These are phyloP conservation scores for Suillus subaureus DNA, from an alignment of 768 basidiomycete genomes.

Conservation along the genomic window DNA sequence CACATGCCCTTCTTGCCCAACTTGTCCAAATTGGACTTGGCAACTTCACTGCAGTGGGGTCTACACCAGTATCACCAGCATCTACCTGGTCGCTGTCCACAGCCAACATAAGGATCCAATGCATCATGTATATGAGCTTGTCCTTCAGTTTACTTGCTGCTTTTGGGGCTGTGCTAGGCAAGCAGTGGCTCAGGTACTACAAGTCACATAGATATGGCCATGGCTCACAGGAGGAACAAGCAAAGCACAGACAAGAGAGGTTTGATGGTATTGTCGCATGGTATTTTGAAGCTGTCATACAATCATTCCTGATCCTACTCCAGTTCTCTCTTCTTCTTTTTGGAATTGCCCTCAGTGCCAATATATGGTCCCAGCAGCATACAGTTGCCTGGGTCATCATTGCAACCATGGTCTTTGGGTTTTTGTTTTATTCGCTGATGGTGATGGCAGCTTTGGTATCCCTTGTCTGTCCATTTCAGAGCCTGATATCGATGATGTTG, in stretches of 20 bases:
- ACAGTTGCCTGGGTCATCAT: constrained; percentile 1
- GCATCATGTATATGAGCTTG: constrained; percentile 15
- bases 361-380: background rate
- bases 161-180: constrained; percentile 17
- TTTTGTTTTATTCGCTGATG: constrained; percentile 8
- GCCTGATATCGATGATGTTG: background rate
- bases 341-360: constrained; percentile 13
- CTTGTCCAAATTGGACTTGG: constrained; percentile 11
- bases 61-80: background rate
- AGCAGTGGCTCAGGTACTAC: constrained; percentile 18
- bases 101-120: background rate
- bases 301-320: constrained; percentile 13
- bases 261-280: constrained; percentile 13
- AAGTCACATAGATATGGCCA: background rate
- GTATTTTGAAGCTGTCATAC: constrained; percentile 15
- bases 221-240: constrained; percentile 13
- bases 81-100: background rate
- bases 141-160: constrained; percentile 16
- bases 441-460: constrained; percentile 9
- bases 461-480: constrained; percentile 6
- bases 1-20: constrained; percentile 12
- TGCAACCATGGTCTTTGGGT: background rate
- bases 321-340: constrained; percentile 17
- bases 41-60: constrained; percentile 8
- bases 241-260: constrained; percentile 10